phyloP scores from a whole-genome alignment of 768 basidiomycete species.

The Mrakia frigida region DNA sequence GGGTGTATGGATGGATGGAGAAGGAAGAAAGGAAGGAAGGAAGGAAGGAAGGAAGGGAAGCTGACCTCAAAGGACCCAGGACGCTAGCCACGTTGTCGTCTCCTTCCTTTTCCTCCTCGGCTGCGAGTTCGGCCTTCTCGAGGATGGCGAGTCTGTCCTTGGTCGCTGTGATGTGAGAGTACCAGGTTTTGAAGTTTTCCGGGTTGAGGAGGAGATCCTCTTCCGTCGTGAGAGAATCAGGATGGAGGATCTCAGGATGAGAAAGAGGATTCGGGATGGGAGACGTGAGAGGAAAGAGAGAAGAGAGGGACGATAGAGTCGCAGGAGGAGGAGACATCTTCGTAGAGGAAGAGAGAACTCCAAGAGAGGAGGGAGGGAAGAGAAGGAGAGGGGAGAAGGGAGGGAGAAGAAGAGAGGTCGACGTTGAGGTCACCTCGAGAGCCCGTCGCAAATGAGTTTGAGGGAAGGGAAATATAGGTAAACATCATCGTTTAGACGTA shows the following conservation, averaged over 20 bases:
- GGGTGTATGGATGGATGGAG: background rate
- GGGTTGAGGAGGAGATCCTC: slow-evolving; percentile 92
- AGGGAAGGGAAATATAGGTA: no score
- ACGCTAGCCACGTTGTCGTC: background rate
- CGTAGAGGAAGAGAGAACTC: background rate
- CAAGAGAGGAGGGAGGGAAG: background rate
- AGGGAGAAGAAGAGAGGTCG: background rate
- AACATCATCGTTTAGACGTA: no score
- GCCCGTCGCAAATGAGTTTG: no score
- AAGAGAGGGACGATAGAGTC: slow-evolving; percentile 43
- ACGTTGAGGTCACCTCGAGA: no score
- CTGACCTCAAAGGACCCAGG: slow-evolving; percentile 24
- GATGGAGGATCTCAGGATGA: slow-evolving; percentile 66
- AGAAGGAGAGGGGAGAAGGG: background rate
- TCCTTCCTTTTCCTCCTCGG: slow-evolving; percentile 35
- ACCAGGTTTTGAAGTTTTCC: slow-evolving; percentile 86
- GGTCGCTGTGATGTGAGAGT: slow-evolving; percentile 71
- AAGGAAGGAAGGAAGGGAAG: slow-evolving; percentile 44
- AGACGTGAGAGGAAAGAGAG: slow-evolving; percentile 73
- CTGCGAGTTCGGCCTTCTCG: slow-evolving; percentile 50
- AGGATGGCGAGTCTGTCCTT: slow-evolving; percentile 58
- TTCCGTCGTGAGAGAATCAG: slow-evolving; percentile 76
- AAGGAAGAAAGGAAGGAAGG: slow-evolving; percentile 47
- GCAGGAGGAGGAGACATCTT: slow-evolving; percentile 1
- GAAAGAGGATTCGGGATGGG: slow-evolving; percentile 77